Evolutionary conservation across 164 flowering plant species (phyloP).

Genomic region (Aristolochia californica): DNA sequence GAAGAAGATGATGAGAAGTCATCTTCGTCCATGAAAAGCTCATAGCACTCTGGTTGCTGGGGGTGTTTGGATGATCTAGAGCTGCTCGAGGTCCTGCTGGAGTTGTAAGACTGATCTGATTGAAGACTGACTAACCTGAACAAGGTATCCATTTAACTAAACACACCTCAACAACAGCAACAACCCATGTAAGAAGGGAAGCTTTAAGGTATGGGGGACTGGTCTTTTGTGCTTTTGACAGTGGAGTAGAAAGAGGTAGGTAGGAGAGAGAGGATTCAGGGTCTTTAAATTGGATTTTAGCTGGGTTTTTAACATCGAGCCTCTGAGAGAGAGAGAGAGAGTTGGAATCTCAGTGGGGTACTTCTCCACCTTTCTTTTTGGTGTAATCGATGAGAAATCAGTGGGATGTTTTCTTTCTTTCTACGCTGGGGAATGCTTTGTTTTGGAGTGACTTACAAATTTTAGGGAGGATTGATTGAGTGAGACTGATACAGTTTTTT

Average conservation of each 20-base stretch:
- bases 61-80: slow-evolving; percentile 54
- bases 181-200: slow-evolving; percentile 4
- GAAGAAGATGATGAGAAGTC: slow-evolving; percentile 77
- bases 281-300: slow-evolving; percentile 40
- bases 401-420: slow-evolving; percentile 11
- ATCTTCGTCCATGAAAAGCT: slow-evolving; percentile 98
- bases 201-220: slow-evolving; percentile 1
- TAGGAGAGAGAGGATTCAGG: too few relatives aligned
- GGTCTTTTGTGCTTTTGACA: slow-evolving; percentile 2
- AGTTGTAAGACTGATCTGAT: slow-evolving; percentile 61
- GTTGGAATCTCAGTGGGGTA: slow-evolving; percentile 6
- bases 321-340: slow-evolving; percentile 5
- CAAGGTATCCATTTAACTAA: slow-evolving; percentile 77
- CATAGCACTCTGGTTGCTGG: slow-evolving; percentile 82
- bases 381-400: slow-evolving; percentile 39
- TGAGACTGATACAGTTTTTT: slow-evolving; percentile 8
- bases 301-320: slow-evolving; percentile 7
- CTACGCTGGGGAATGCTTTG: slow-evolving; percentile 2
- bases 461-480: slow-evolving; percentile 20
- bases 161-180: slow-evolving; percentile 28
- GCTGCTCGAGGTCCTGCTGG: slow-evolving; percentile 54
- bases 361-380: slow-evolving; percentile 22
- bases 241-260: slow-evolving; percentile 1
- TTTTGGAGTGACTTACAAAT: slow-evolving; percentile 3
- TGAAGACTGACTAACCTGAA: slow-evolving; percentile 73